Evolutionary conservation across 2,329 filamentous ascomycete genomes (phyloP), one percentile per base, ranked within the genome.

Genomic region (Exophiala alcalophila): DNA sequence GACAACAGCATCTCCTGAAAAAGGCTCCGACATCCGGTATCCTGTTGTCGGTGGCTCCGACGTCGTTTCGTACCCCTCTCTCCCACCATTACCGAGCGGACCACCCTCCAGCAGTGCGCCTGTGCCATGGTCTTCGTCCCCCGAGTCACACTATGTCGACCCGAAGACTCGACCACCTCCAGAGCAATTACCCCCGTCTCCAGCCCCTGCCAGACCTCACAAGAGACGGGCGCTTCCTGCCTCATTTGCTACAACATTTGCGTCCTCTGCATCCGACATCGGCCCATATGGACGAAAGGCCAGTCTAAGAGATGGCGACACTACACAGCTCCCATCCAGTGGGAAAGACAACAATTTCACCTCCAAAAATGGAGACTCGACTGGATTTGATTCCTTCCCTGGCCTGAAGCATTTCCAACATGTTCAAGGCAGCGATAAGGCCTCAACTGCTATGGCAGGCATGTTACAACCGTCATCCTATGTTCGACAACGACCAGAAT

Each of bases 41-140:
- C 37, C 45, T 4, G 40, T 47, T 3, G 32, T 53, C 9, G 44
- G 49, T 20, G 39, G 39, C 28, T 12, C 34, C 11, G 39, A 48
- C 10, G 41, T 52, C 8, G 58, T 66, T 14, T 59, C 59, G 31
- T 68, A 68, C 39, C 59, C 62, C 4, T 57, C 65, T 18, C 53
- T 66, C 6, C 62, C 63, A n/a, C 51, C 58, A 7, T 11, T 29
- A 19, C 25, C 49, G 18, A 40, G 24, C 34, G 20, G 21, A 16
- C 50, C 58, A 9, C 67, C 69, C 23, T 58, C 62, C 21, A 82
- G 78, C 61, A 81, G 77, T 56, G 67, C 70, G 45, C 72, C 72
- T 27, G 61, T 87, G 15, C 78, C 84, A 1, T 94, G 87, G 88
- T 86, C 87, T 10, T 74, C 73, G 3, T 77, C 74, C 3, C 69